Evolutionary conservation across 371 early-diverging fungal genomes (phyloP).

Genomic region (Actinomortierella wolfii): DNA sequence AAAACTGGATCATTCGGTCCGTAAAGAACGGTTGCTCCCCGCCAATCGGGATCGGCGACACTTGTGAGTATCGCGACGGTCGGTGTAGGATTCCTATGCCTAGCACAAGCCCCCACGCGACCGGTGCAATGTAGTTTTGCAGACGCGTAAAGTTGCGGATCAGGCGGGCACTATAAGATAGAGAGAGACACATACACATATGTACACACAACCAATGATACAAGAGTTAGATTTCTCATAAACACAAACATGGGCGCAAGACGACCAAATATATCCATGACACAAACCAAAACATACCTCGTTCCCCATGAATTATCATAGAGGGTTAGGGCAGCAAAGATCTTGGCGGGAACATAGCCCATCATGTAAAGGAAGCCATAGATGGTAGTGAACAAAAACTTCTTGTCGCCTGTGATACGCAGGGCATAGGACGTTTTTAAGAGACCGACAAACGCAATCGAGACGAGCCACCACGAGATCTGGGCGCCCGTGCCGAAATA

Average conservation of each 20-base stretch:
- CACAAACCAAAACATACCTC: no score
- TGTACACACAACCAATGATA: no score
- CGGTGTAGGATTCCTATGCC: conserved; percentile 17
- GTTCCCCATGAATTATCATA: conserved; percentile 70
- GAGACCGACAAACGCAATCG: conserved; percentile 49
- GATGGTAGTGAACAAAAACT: conserved; percentile 57
- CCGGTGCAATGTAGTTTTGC: conserved; percentile 41
- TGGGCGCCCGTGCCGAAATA: conserved; percentile 38
- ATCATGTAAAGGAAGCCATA: conserved; percentile 60
- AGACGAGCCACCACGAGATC: conserved; percentile 52
- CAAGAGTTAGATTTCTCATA: no score
- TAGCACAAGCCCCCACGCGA: conserved; percentile 25
- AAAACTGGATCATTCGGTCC: conserved; percentile 11
- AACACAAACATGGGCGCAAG: no score
- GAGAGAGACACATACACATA: no score
- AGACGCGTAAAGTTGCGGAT: conserved; percentile 37
- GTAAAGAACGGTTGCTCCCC: conserved; percentile 18
- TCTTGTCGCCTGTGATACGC: conserved; percentile 42
- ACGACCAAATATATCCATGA: no score
- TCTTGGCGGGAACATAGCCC: conserved; percentile 62
- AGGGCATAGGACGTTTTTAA: conserved; percentile 58
- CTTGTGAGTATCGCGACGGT: conserved; percentile 21
- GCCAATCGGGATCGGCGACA: conserved; percentile 11
- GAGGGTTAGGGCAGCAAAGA: conserved; percentile 61
- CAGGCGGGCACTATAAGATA: conserved; percentile 22